Evolutionary conservation across 2,329 filamentous ascomycete genomes (phyloP).

Genomic region (Neofusicoccum cordaticola): DNA sequence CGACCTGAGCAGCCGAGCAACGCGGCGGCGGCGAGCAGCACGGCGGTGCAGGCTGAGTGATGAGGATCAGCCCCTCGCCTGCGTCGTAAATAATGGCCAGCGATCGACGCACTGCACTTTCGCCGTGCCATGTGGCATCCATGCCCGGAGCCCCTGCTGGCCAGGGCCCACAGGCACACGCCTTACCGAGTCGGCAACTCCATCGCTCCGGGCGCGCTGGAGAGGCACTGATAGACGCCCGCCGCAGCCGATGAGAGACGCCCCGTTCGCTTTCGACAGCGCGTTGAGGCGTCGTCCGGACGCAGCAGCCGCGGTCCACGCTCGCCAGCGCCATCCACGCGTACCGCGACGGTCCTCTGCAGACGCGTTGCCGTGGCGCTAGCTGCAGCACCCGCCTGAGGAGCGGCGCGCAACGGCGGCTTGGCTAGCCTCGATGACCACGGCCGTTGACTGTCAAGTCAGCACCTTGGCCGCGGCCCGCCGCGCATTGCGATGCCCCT

Average conservation of each 20-base stretch:
- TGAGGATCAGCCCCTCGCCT: conserved; percentile 9
- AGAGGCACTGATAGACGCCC: too few species aligned
- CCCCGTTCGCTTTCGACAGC: too few species aligned
- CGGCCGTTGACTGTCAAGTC: neutral
- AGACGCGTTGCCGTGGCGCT: too few species aligned
- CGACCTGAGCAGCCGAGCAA: too few species aligned
- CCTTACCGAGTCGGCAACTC: neutral
- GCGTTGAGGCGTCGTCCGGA: too few species aligned
- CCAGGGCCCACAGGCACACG: neutral
- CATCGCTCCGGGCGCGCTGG: neutral
- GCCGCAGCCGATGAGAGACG: too few species aligned
- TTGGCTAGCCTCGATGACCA: neutral
- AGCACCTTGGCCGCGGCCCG: neutral
- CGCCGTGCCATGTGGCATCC: conserved; percentile 12
- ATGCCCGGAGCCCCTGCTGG: neutral
- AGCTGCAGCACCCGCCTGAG: too few species aligned
- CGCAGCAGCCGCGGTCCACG: too few species aligned
- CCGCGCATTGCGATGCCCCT: neutral
- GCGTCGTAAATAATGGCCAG: neutral
- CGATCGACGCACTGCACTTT: neutral
- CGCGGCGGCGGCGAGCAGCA: too few species aligned
- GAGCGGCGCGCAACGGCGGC: neutral
- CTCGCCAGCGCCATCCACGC: too few species aligned
- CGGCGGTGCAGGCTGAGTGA: neutral
- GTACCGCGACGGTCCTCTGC: too few species aligned